phyloP scores from a whole-genome alignment of 1,284 basidiomycete genomes.

The Pulchroboletus neoregius region DNA sequence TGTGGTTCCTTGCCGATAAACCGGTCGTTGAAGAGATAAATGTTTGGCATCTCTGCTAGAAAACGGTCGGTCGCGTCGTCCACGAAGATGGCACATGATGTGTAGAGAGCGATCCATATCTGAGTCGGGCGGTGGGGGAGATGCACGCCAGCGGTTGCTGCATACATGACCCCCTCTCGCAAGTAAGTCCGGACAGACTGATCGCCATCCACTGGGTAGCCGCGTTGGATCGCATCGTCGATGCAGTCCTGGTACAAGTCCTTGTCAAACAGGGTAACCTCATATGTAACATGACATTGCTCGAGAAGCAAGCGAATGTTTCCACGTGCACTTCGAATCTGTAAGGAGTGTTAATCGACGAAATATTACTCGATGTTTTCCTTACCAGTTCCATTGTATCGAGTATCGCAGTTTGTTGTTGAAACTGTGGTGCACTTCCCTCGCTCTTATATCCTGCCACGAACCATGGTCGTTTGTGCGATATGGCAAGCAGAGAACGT shows the following conservation, averaged over 20 bases:
- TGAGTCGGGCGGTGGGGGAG: slow-evolving; percentile 14
- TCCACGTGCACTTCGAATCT: slow-evolving; percentile 13
- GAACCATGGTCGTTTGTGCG: neutral
- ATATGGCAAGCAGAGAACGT: slow-evolving; percentile 7
- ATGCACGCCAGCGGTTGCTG: slow-evolving; percentile 14
- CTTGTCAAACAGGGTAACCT: slow-evolving; percentile 14
- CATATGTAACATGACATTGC: slow-evolving; percentile 16
- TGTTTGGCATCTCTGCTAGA: slow-evolving; percentile 16
- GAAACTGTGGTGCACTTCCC: neutral
- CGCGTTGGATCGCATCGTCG: slow-evolving; percentile 10
- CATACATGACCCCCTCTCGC: slow-evolving; percentile 20
- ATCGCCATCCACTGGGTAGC: slow-evolving; percentile 18
- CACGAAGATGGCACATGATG: slow-evolving; percentile 27
- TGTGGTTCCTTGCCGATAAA: slow-evolving; percentile 25
- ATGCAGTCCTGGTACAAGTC: slow-evolving; percentile 20
- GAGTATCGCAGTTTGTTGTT: slow-evolving; percentile 3
- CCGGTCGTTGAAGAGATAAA: slow-evolving; percentile 29
- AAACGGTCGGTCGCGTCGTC: slow-evolving; percentile 28
- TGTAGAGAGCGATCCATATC: slow-evolving; percentile 34
- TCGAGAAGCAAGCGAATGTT: slow-evolving; percentile 19
- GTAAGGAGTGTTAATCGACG: neutral
- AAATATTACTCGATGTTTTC: rapidly evolving
- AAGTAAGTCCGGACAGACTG: slow-evolving; percentile 16
- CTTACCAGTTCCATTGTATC: slow-evolving; percentile 19
- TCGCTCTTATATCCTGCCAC: slow-evolving; percentile 14